Conservation (phyloP, 1,139 yeast species). For the Zygoascus meyerae region DNA sequence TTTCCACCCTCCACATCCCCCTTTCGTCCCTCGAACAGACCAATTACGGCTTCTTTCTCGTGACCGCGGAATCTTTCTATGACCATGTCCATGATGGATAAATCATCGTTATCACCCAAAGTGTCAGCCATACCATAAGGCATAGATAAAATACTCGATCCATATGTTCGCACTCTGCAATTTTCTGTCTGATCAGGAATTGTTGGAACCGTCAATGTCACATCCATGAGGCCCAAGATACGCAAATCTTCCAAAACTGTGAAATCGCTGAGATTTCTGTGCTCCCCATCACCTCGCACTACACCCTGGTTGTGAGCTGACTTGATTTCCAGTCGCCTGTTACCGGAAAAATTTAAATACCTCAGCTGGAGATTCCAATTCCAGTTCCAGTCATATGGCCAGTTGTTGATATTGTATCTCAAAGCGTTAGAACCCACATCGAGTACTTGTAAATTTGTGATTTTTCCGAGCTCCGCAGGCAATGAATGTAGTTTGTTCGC, state of each 20-base stretch:
- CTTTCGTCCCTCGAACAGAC: constrained; percentile 81
- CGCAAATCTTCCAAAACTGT: constrained; percentile 64
- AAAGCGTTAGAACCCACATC: constrained; percentile 91
- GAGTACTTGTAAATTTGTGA: constrained; percentile 57
- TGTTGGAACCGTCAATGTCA: constrained; percentile 72
- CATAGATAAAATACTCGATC: constrained; percentile 71
- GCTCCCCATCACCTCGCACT: constrained; percentile 30
- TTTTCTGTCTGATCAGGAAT: constrained; percentile 86
- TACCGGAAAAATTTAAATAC: constrained; percentile 87
- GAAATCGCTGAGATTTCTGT: constrained; percentile 63
- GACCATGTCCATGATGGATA: constrained; percentile 78
- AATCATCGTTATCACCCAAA: constrained; percentile 61
- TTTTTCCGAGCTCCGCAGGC: constrained; percentile 82
- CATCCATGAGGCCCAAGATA: constrained; percentile 88
- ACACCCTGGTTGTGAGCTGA: constrained; percentile 44
- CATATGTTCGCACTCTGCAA: constrained; percentile 85
- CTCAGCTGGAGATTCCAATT: constrained; percentile 70
- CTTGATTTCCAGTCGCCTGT: constrained; percentile 82
- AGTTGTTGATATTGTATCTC: constrained; percentile 86
- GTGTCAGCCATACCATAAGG: constrained; percentile 91
- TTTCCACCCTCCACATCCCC: constrained; percentile 40
- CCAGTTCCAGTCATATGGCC: constrained; percentile 99
- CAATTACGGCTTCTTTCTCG: constrained; percentile 63
- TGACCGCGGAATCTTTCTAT: constrained; percentile 84
- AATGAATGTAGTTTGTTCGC: constrained; percentile 80